These are phyloP conservation scores for Microthyrium microscopicum DNA, from an alignment of 2,329 filamentous ascomycete genomes.

Conservation along the genomic window DNA sequence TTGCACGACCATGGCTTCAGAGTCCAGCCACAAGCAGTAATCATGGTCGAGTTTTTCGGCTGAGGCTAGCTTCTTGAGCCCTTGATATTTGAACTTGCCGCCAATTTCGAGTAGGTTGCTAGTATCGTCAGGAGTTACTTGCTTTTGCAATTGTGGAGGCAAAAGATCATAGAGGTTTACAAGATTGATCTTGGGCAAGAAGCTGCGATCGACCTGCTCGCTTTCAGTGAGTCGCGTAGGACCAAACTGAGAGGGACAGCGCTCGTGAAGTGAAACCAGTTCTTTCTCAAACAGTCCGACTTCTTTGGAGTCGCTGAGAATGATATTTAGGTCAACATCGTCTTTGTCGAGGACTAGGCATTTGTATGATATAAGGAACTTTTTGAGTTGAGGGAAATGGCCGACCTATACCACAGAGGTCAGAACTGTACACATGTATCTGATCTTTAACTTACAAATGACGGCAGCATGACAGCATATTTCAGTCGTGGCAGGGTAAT, in stretches of 20 bases:
- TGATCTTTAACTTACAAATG: too few relatives aligned
- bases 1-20: background rate
- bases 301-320: background rate
- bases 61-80: background rate
- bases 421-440: too few relatives aligned
- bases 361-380: background rate
- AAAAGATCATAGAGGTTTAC: conserved; percentile 1
- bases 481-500: too few relatives aligned
- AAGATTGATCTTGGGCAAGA: background rate
- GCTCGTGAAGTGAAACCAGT: background rate
- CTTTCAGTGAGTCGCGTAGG: background rate
- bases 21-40: background rate
- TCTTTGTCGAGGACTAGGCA: background rate
- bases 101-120: background rate
- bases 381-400: background rate
- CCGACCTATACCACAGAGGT: background rate
- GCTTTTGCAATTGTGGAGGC: background rate
- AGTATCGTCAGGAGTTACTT: background rate
- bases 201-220: background rate
- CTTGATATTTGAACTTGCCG: conserved; percentile 1
- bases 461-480: too few relatives aligned
- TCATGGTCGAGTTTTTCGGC: background rate
- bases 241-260: background rate
- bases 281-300: background rate
- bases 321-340: background rate